A percentile compares a stretch with the other conserved stretches of the same genome.
Evolutionary conservation across 2,329 filamentous ascomycete species (phyloP).

Genomic region (Colletotrichum lupini): DNA sequence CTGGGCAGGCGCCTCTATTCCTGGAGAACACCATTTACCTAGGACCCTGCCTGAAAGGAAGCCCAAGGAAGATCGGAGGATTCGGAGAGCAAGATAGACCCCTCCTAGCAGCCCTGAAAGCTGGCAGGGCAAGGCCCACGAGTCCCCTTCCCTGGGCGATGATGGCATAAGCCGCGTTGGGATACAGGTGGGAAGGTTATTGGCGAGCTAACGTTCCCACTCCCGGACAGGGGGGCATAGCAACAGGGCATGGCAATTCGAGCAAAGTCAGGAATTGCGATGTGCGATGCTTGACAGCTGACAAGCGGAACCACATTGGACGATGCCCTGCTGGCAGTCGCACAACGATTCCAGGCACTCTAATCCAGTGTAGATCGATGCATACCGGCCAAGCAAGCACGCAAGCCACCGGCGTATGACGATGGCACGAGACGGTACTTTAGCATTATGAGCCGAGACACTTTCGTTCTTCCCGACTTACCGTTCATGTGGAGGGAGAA

Average conservation of each 20-base stretch:
- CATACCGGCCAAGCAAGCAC: background rate
- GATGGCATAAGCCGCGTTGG: constrained; percentile 24
- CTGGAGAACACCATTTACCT: background rate
- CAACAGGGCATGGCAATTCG: constrained; percentile 15
- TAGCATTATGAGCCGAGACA: constrained; percentile 20
- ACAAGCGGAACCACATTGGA: background rate
- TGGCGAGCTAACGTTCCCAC: constrained; percentile 20
- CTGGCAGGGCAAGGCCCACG: constrained; percentile 7
- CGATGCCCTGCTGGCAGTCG: background rate
- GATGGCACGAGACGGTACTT: constrained; percentile 12
- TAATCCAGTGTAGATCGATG: background rate
- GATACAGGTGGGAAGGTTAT: constrained; percentile 9
- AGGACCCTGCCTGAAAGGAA: constrained; percentile 2
- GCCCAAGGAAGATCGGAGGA: background rate
- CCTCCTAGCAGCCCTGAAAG: background rate
- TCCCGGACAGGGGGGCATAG: constrained; percentile 3
- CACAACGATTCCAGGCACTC: background rate
- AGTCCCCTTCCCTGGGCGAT: background rate
- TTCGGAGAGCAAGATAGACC: constrained; percentile 9
- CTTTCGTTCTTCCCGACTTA: background rate
- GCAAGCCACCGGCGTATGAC: background rate
- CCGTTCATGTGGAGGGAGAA: background rate
- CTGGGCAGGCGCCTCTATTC: background rate
- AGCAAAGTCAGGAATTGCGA: constrained; percentile 14
- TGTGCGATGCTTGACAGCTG: constrained; percentile 21